Evolutionary conservation across 1,139 yeast genomes (phyloP).

Genomic region (Yamadazyma taylorii): DNA sequence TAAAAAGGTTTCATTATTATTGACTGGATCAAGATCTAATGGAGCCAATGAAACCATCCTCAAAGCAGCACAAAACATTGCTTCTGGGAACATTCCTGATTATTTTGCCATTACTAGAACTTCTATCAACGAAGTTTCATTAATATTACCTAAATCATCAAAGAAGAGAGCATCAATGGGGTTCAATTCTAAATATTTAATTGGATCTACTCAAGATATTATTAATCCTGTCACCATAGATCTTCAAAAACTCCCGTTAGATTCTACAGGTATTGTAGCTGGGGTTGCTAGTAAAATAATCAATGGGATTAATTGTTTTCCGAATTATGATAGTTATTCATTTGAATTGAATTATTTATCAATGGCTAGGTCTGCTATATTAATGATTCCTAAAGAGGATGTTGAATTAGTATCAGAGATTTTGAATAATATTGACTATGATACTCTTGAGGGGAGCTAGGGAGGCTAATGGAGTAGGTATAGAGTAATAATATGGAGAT

Average conservation of each 20-base stretch:
- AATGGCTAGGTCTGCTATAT: constrained; percentile 61
- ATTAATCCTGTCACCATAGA: constrained; percentile 61
- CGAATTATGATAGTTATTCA: constrained; percentile 19
- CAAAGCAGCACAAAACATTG: constrained; percentile 33
- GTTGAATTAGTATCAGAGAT: constrained; percentile 27
- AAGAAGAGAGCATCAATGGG: constrained; percentile 37
- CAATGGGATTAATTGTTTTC: constrained; percentile 25
- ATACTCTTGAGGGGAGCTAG: constrained; percentile 2
- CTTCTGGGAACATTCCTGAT: constrained; percentile 35
- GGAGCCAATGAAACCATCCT: constrained; percentile 41
- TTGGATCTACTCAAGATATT: constrained; percentile 59
- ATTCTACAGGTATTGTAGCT: constrained; percentile 67
- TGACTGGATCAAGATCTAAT: constrained; percentile 64
- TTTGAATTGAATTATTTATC: constrained; percentile 63
- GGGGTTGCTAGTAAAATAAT: constrained; percentile 58
- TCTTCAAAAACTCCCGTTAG: constrained; percentile 55
- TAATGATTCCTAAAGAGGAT: constrained; percentile 59
- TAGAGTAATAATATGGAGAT: no score
- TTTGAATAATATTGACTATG: constrained; percentile 16
- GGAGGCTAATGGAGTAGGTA: background rate
- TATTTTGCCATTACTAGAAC: constrained; percentile 63
- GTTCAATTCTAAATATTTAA: constrained; percentile 41
- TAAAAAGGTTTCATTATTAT: constrained; percentile 39
- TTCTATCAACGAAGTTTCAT: constrained; percentile 52
- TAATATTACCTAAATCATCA: constrained; percentile 51